Evolutionary conservation across 2,329 filamentous ascomycete genomes (phyloP).

Genomic region (Aspergillus udagawae): DNA sequence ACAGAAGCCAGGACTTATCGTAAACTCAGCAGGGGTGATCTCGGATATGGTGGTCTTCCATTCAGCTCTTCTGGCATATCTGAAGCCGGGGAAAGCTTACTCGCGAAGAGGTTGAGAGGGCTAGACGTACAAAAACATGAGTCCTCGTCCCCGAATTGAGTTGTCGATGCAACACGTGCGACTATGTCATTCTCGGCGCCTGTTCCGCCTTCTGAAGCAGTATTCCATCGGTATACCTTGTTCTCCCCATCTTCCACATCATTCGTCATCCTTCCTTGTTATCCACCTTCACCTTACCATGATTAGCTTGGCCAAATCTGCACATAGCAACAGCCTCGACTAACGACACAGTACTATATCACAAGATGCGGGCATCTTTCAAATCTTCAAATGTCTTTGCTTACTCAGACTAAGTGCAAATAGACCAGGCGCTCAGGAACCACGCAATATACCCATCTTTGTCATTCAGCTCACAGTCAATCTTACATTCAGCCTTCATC

Average conservation of each 20-base stretch:
- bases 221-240: background rate
- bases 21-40: constrained; percentile 65
- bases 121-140: constrained; percentile 49
- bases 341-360: background rate
- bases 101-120: constrained; percentile 65
- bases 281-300: background rate
- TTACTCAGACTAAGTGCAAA: background rate
- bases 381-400: background rate
- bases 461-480: background rate
- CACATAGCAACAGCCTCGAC: background rate
- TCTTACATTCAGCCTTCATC: background rate
- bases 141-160: background rate
- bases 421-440: background rate
- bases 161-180: background rate
- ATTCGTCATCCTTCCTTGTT: background rate
- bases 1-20: constrained; percentile 50
- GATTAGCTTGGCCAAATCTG: background rate
- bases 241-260: background rate
- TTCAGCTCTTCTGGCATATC: constrained; percentile 42
- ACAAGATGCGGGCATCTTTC: background rate
- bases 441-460: background rate
- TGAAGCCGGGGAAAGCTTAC: constrained; percentile 59
- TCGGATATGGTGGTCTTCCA: constrained; percentile 57
- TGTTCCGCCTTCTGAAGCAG: background rate
- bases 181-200: background rate